phyloP scores from a whole-genome alignment of 441 rosid species.

The Capsella rubella region DNA sequence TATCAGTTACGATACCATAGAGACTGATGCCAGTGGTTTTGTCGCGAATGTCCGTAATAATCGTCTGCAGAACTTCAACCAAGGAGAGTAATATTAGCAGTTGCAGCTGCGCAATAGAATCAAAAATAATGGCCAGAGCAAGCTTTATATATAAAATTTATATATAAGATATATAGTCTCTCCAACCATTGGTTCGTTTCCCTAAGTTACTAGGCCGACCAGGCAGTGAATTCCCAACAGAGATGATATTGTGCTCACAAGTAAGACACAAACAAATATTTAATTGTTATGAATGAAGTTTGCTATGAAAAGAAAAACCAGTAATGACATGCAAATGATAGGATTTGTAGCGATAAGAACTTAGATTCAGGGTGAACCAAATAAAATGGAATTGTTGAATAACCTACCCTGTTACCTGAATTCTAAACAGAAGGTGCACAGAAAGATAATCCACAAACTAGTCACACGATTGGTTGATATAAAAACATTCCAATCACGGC shows the following conservation, averaged over 20 bases:
- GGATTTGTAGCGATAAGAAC: slow-evolving; percentile 11
- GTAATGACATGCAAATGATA: slow-evolving; percentile 5
- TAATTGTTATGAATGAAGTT: not conserved
- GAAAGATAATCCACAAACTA: slow-evolving; percentile 9
- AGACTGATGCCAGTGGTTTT: slow-evolving; percentile 91
- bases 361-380: not conserved
- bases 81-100: slow-evolving; percentile 43
- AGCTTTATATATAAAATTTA: not conserved
- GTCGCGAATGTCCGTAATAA: slow-evolving; percentile 65
- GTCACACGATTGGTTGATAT: not conserved
- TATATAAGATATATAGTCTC: not conserved
- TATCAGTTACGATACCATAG: slow-evolving; percentile 71
- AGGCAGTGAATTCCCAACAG: slow-evolving; percentile 18
- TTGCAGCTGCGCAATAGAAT: slow-evolving; percentile 18
- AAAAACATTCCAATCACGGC: not conserved
- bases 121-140: slow-evolving; percentile 10
- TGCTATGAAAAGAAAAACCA: not conserved
- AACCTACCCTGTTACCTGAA: slow-evolving; percentile 5
- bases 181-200: slow-evolving; percentile 15
- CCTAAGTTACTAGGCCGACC: not conserved
- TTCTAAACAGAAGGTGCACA: not conserved
- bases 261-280: slow-evolving; percentile 3
- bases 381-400: not conserved
- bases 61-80: slow-evolving; percentile 69
- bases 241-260: slow-evolving; percentile 13